Conservation (phyloP, 108 stramenopile genomes). For the Nitzschia putrida region DNA sequence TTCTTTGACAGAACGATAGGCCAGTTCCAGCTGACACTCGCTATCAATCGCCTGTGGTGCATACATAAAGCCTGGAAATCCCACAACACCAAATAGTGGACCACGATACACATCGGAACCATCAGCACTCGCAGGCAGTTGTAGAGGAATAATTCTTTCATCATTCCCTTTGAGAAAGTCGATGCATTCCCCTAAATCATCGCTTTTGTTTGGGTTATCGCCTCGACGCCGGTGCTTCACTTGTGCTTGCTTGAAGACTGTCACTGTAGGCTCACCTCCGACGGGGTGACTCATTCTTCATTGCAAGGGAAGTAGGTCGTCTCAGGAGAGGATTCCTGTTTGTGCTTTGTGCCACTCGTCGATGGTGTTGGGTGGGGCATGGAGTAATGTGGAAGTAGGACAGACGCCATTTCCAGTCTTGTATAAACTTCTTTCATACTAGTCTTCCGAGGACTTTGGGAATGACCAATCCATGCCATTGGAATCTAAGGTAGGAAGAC, state of each 20-base stretch:
- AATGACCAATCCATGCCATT: not conserved
- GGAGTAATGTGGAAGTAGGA: not conserved
- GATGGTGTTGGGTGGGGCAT: not conserved
- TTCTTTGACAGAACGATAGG: constrained; percentile 40
- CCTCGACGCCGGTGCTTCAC: constrained; percentile 44
- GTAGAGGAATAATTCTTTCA: constrained; percentile 4
- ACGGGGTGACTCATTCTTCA: not conserved
- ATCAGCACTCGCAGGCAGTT: constrained; percentile 1
- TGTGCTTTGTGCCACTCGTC: not conserved
- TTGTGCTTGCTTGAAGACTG: constrained; percentile 43
- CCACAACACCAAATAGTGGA: constrained; percentile 32
- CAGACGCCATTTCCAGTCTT: not conserved
- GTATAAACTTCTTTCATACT: not conserved
- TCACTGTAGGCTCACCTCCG: not conserved
- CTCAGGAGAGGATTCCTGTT: not conserved
- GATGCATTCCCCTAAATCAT: constrained; percentile 37
- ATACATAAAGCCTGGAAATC: constrained; percentile 54
- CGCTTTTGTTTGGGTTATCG: constrained; percentile 37
- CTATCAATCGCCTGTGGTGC: constrained; percentile 53
- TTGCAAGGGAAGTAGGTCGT: not conserved
- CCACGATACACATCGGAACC: constrained; percentile 25
- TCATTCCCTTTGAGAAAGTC: constrained; percentile 30
- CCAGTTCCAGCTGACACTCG: constrained; percentile 34
- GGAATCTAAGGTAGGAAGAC: constrained; percentile 7
- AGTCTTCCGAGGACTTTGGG: not conserved